These are phyloP conservation scores for Phialophora chinensis DNA, from an alignment of 2,329 filamentous ascomycete species.

Conservation along the genomic window DNA sequence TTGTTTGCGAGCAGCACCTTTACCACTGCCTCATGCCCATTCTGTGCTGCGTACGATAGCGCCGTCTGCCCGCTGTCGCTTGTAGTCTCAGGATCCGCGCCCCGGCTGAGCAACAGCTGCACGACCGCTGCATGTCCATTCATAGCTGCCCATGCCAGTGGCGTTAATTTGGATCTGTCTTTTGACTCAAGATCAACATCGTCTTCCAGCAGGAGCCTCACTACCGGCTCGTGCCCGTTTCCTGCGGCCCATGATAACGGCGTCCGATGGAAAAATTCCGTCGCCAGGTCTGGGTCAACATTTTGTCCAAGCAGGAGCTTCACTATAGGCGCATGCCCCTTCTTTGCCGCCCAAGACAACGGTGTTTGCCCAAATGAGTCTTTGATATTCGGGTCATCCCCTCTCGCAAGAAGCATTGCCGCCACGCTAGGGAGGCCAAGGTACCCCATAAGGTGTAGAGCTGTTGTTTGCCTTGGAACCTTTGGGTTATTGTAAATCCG, in stretches of 20 bases:
- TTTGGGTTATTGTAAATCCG: too few species aligned
- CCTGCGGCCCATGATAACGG: constrained; percentile 17
- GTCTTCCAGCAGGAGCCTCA: constrained; percentile 25
- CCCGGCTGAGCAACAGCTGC: background rate
- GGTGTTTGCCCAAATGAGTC: background rate
- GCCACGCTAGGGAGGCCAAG: background rate
- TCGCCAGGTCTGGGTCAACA: too few species aligned
- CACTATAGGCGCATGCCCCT: too few species aligned
- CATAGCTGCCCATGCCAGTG: constrained; percentile 20
- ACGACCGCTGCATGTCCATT: constrained; percentile 14
- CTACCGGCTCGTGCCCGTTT: constrained; percentile 23
- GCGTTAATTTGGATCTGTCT: constrained; percentile 1
- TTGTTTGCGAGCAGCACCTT: too few species aligned
- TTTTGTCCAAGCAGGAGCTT: too few species aligned
- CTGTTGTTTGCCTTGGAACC: too few species aligned
- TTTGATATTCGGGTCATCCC: background rate
- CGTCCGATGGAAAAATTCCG: too few species aligned
- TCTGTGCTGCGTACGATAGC: constrained; percentile 15
- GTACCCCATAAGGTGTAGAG: background rate
- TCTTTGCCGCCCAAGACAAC: too few species aligned
- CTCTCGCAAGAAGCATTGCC: background rate
- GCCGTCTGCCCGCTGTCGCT: constrained; percentile 1
- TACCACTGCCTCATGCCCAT: constrained; percentile 26
- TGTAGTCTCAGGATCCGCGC: background rate
- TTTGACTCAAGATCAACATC: constrained; percentile 17